Evolutionary conservation across 495 filamentous ascomycete species (phyloP), one percentile per base, ranked within the genome.

Genomic region (Talaromyces wortmannii): DNA sequence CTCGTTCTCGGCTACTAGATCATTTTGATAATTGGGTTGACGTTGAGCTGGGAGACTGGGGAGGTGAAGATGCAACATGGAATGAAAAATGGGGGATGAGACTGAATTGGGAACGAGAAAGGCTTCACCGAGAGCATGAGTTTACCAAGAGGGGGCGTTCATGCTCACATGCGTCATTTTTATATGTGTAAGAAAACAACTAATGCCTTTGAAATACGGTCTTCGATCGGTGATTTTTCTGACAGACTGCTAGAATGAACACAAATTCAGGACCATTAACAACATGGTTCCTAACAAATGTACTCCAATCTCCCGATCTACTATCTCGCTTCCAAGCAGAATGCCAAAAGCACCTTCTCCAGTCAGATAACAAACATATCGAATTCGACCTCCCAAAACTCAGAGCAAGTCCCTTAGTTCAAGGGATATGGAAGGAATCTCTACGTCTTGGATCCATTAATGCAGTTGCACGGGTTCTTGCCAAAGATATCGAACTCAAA

Each of bases 391-490:
- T 51, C 10, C 16, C 31, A 31, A 40, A 13, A 6, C 36, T 56
- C 7, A 50, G 42, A 40, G 54, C 13, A 7, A 36, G 47, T 4
- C 54, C 46, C 11, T 50, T 49, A 5, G 40, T 56, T 2, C 54
- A 56, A 56, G 54, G 54, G 1, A 46, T 56, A 17, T 56, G 54
- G 54, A 56, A 56, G 30, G 54, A 56, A 12, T 43, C 54, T 17
- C 48, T 56, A 5, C 30, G 54, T 16, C 23, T 50, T 29, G 54
- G 54, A 6, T 48, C 46, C 7, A 32, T 46, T 3, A 56, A 32
- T 17, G 54, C 54, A 17, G 46, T 36, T 13, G 54, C 54, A 36
- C 30, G 54, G 29, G 45, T 56, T 5, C 42, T 56, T 0, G 31
- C 45, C 31, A 12, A 36, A n/a, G 47, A 56, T 13, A 48, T 45